These are phyloP conservation scores for Beta lomatogona DNA, from an alignment of 179 eudicot species.

Conservation along the genomic window DNA sequence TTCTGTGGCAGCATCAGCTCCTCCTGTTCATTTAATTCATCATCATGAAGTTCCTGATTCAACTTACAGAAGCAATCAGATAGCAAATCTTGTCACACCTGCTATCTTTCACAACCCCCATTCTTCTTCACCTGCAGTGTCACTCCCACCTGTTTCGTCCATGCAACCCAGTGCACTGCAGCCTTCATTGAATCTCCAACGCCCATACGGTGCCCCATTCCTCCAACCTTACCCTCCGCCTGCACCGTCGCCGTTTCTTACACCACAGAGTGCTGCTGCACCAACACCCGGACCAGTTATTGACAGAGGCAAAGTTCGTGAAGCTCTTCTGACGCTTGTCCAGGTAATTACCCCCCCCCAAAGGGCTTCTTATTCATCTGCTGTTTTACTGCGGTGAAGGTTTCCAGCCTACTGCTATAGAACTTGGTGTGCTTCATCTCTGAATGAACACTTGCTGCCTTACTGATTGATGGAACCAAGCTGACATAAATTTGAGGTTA, in stretches of 20 bases:
- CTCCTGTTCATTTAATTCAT: conserved; percentile 44
- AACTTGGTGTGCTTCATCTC: background rate
- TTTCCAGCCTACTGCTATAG: background rate
- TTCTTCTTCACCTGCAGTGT: conserved; percentile 40
- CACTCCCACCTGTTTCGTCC: conserved; percentile 49
- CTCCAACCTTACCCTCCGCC: conserved; percentile 99
- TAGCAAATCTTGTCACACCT: conserved; percentile 75
- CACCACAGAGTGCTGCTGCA: conserved; percentile 45
- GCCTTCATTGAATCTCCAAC: conserved; percentile 52
- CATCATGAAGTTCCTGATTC: conserved; percentile 45
- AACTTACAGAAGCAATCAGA: conserved; percentile 35
- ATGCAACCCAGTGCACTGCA: conserved; percentile 56
- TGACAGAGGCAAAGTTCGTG: conserved; percentile 73
- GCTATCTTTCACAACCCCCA: conserved; percentile 60
- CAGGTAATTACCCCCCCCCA: conserved; percentile 49
- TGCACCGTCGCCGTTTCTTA: conserved; percentile 76
- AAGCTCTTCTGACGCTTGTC: conserved; percentile 71
- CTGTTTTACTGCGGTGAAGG: background rate
- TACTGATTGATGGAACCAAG: background rate
- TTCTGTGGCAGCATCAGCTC: conserved; percentile 33
- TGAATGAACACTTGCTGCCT: background rate
- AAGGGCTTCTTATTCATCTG: background rate
- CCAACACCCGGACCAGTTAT: conserved; percentile 51
- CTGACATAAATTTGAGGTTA: background rate
- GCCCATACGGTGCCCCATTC: conserved; percentile 79